Percentiles rank a stretch among this genome's conserved stretches.
phyloP scores from a whole-genome alignment of 306 rosid species.

The Quercus rubra region DNA sequence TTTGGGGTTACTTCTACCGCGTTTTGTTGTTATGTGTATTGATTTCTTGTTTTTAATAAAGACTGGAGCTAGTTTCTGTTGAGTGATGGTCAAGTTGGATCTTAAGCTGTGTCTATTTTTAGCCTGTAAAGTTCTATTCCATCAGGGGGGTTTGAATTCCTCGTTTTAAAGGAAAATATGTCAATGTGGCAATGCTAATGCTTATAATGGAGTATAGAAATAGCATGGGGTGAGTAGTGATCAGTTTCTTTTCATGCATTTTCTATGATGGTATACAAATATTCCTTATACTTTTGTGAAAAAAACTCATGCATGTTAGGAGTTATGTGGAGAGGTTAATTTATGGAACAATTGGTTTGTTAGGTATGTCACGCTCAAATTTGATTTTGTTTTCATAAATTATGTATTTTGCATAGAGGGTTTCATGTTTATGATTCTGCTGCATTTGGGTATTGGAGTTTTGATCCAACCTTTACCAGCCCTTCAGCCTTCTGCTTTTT shows the following conservation, averaged over 20 bases:
- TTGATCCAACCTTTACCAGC: background rate
- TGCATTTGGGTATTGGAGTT: background rate
- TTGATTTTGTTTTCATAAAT: background rate
- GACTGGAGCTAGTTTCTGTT: background rate
- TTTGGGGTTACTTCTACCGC: background rate
- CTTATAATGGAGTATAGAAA: background rate
- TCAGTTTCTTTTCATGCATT: background rate
- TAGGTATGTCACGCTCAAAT: background rate
- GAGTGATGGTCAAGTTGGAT: background rate
- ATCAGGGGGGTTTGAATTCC: background rate
- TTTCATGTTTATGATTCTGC: background rate
- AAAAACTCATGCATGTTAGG: background rate
- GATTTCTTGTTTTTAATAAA: background rate
- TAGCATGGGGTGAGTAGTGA: background rate
- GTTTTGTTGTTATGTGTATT: background rate
- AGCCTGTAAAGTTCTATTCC: background rate
- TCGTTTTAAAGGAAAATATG: background rate
- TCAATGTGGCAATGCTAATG: background rate
- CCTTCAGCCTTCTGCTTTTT: background rate
- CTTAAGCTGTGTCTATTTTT: background rate
- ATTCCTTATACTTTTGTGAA: background rate
- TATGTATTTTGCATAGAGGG: background rate
- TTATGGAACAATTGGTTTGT: background rate
- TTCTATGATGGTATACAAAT: background rate
- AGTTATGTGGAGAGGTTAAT: background rate